Evolutionary conservation across 2,329 filamentous ascomycete genomes (phyloP).

Genomic region (Talaromyces sp.): DNA sequence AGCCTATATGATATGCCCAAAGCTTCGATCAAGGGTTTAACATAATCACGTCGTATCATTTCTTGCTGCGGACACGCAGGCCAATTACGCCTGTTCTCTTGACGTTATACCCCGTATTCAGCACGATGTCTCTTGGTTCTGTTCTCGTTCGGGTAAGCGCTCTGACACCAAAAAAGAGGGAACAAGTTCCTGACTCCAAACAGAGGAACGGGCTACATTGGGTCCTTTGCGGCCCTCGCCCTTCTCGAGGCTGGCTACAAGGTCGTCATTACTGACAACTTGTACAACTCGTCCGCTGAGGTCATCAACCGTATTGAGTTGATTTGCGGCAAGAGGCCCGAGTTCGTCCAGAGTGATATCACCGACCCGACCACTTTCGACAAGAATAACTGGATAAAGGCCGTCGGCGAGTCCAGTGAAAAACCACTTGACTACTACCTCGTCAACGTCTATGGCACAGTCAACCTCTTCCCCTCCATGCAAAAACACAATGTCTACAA

Average conservation of each 20-base stretch:
- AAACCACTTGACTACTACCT: conserved; percentile 97
- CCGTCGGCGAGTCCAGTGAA: conserved; percentile 90
- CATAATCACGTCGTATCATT: too few species aligned
- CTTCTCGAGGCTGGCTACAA: conserved; percentile 93
- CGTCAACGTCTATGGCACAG: conserved; percentile 91
- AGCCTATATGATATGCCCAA: too few species aligned
- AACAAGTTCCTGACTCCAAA: conserved; percentile 3
- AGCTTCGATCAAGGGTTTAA: too few species aligned
- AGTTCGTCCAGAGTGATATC: conserved; percentile 82
- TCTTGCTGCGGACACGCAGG: too few species aligned
- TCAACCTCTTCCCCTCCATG: conserved; percentile 84
- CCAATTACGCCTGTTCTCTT: too few species aligned
- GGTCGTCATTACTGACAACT: conserved; percentile 91
- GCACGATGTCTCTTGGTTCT: conserved; percentile 72
- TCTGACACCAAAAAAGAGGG: neutral
- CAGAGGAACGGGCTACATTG: conserved; percentile 98
- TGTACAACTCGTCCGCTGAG: conserved; percentile 94
- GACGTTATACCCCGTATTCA: neutral
- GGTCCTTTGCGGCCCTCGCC: conserved; percentile 89
- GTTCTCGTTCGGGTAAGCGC: conserved; percentile 81
- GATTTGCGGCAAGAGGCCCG: conserved; percentile 80
- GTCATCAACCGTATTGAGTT: conserved; percentile 93
- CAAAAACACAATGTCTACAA: conserved; percentile 85
- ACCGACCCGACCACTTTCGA: conserved; percentile 81
- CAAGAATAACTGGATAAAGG: conserved; percentile 83